Evolutionary conservation across 345 rosid species (phyloP), one percentile per base, ranked within the genome.

Genomic region (Eucalyptus shirleyi): DNA sequence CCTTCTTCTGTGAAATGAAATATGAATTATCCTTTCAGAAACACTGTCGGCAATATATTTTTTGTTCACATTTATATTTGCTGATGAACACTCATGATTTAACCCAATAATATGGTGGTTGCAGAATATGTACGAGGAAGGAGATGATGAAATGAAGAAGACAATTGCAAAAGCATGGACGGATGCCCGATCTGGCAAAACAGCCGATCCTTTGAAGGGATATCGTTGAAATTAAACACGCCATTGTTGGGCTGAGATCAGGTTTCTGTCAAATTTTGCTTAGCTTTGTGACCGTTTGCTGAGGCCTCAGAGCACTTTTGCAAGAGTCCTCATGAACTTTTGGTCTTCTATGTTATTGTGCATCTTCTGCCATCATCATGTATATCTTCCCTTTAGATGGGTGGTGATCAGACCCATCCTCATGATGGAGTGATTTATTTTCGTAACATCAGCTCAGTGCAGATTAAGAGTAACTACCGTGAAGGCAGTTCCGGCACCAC

Each of bases 111-210:
- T 40, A 77, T 77, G 30, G 21, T 14, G 19, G 49, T 32, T 88
- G 87, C 94, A 98, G 99, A 97, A 97, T 87, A 95, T 98, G 99
- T 98, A 98, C 5, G 98, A 97, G 86, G 99, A 95, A 50, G 99
- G 99, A 53, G 99, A 98, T 90, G 99, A 98, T 0, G 99, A 98
- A 45, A 96, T 96, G 99, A 98, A 98, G 92, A 92, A 92, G 88
- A 98, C 99, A 49, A 97, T 98, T 72, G 99, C 99, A 9, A 98
- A 97, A 91, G 99, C 99, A 47, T 97, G 99, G 99, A 96, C 98
- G 3, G 99, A 98, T 94, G 98, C 99, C 37, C 94, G 99, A 92
- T 94, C 99, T 23, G 99, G 99, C 87, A 97, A 96, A 89, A 67
- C 96, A 32, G 94, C 95, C 10, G 98, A 97, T 89, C 93, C 98